phyloP scores from a whole-genome alignment of 2,329 filamentous ascomycete genomes.

The Pyrenophora teres region DNA sequence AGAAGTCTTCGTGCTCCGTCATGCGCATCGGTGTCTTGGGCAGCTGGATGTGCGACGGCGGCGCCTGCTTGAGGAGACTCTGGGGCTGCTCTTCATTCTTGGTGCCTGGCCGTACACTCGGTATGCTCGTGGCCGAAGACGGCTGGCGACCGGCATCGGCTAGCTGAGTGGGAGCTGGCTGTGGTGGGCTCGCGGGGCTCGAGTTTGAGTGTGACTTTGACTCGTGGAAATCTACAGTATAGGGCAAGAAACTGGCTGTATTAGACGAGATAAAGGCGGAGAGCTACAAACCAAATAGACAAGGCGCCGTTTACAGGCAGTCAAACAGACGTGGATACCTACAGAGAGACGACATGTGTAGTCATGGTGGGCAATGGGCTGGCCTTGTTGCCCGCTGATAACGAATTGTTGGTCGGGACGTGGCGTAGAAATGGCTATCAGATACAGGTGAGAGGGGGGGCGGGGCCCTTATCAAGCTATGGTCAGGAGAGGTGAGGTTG shows the following conservation, averaged over 20 bases:
- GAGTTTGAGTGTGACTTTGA: slow-evolving; percentile 24
- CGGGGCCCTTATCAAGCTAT: not conserved
- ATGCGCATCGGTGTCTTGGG: slow-evolving; percentile 51
- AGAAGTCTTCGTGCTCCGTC: slow-evolving; percentile 52
- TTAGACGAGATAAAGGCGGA: slow-evolving; percentile 12
- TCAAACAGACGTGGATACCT: slow-evolving; percentile 38
- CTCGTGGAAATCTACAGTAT: slow-evolving; percentile 83
- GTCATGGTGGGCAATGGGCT: slow-evolving; percentile 53
- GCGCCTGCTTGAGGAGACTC: slow-evolving; percentile 48
- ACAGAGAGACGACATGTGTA: slow-evolving; percentile 64
- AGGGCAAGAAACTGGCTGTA: slow-evolving; percentile 78
- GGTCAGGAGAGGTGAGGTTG: slow-evolving; percentile 6
- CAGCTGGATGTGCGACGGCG: slow-evolving; percentile 30
- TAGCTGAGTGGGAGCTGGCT: slow-evolving; percentile 27
- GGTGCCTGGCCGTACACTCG: slow-evolving; percentile 2
- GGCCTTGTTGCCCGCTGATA: slow-evolving; percentile 8
- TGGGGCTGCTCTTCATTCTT: slow-evolving; percentile 36
- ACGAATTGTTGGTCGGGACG: slow-evolving; percentile 3
- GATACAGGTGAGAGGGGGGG: not conserved
- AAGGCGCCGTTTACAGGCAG: not conserved
- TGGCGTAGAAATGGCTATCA: slow-evolving; percentile 10
- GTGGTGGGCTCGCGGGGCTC: slow-evolving; percentile 46
- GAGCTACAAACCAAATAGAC: not conserved
- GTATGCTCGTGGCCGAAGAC: slow-evolving; percentile 43
- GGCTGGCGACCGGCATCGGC: slow-evolving; percentile 55